Base-by-base conservation (phyloP, 225 moss, liverwort and hornwort genomes). In the Pseudisothecium myosuroides region DNA sequence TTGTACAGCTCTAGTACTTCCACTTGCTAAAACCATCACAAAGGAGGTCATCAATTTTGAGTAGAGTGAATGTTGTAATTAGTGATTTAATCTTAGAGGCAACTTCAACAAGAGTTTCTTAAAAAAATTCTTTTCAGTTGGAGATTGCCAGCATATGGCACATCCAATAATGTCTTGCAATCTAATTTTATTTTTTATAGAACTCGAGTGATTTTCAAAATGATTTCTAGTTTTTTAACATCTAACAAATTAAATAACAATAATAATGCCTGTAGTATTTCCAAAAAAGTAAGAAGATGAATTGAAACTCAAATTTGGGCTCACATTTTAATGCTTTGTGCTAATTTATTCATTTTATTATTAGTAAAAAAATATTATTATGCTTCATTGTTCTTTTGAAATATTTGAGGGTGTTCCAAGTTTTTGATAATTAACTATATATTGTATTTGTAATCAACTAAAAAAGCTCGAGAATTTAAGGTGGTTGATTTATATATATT, bases 401-500 rank as follows among this genome's bases (percentile, higher is more conserved):
- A 2, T 24, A 55, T 37, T 78, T 6, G 16, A 55, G 10, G 3
- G 37, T 22, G 36, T 78, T 32, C 24, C 0, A 55, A 23, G 55
- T 6, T n/a, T n/a, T n/a, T n/a, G 10, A 6, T 15, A 16, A 21
- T 55, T 78, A 21, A 37, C 12, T 77, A 36, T 9, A 9, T 15
- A 23, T 24, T 77, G 37, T 12, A 24, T 58, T 36, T 36, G 7
- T 11, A 58, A 79, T 39, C 17, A n/a, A 27, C 26, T n/a, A 18
- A 17, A 58, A 58, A 80, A 7, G 11, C 2, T 58, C n/a, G 39
- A 80, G 11, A 58, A 58, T 23, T 11, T 16, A 27, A 7, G 3
- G 0, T 0, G 0, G 0, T 56, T n/a, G 11, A 58, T 56, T 56
- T 9, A n/a, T 58, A 28, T 80, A 12, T 27, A 17, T 37, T 58